Percentiles rank a stretch among this genome's conserved stretches.
Evolutionary conservation across 345 rosid genomes (phyloP).

Genomic region (Sonneratia caseolaris): DNA sequence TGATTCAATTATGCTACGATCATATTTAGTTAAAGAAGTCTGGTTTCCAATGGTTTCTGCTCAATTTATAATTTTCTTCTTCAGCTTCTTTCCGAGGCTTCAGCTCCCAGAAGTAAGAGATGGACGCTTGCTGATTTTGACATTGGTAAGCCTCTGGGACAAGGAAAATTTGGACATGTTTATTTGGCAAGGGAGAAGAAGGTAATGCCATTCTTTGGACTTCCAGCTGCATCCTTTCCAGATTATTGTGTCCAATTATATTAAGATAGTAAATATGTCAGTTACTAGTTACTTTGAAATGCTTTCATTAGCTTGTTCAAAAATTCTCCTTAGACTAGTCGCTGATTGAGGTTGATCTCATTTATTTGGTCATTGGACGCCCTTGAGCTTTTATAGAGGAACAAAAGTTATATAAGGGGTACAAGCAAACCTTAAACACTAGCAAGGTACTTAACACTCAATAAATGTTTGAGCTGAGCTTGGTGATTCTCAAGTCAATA

Average conservation of each 20-base stretch:
- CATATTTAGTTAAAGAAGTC: not conserved
- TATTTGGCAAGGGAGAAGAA: slow-evolving; percentile 86
- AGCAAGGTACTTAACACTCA: no score
- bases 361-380: no score
- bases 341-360: no score
- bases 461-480: no score
- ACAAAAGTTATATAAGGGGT: no score
- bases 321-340: no score
- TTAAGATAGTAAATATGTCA: no score
- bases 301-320: no score
- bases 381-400: no score
- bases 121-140: slow-evolving; percentile 84
- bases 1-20: not conserved
- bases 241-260: slow-evolving; percentile 23
- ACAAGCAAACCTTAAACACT: no score
- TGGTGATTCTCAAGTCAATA: no score
- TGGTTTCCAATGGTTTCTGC: not conserved
- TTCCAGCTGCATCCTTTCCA: slow-evolving; percentile 25
- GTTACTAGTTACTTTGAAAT: no score
- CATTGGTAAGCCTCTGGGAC: slow-evolving; percentile 80
- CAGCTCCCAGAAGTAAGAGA: slow-evolving; percentile 41
- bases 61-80: not conserved
- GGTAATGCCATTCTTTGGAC: slow-evolving; percentile 16
- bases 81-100: slow-evolving; percentile 47
- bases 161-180: slow-evolving; percentile 90